Base-by-base conservation (phyloP, 371 early-diverging fungal species). In the Mucor piriformis region DNA sequence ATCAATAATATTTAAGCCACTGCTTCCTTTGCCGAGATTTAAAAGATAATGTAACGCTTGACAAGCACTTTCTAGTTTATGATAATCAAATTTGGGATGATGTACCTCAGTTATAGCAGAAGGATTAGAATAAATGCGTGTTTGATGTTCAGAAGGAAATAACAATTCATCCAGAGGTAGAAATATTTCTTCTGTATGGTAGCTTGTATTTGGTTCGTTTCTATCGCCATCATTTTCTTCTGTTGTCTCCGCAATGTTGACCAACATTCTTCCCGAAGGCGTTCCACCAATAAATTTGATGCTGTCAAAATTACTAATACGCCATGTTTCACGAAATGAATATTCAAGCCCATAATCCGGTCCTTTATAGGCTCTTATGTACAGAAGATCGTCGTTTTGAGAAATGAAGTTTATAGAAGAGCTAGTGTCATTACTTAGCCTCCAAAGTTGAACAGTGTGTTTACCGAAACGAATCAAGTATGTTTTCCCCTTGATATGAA, bases 51-150 rank as follows among this genome's bases (percentile, higher is more conserved):
- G 54, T 7, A 60, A 32, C 29, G 61, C 61, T 23, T 44, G 53
- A 16, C 61, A 60, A 0, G 54, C 61, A 6, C 61, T 60, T 54
- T 60, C 54, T 12, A 60, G 16, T 15, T 35, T 35, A 12, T 54
- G 61, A 20, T 44, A 59, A 7, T 43, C 21, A 24, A 44, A 52
- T 25, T 16, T 29, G 33, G 29, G 34, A 21, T 50, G n/a, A 18
- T 32, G 34, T 11, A 40, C 15, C n/a, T n/a, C 11, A 18, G 35
- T 21, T 11, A 50, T 32, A 18, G 29, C 29, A 29, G 8, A 29
- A 8, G 29, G 29, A 8, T 29, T 29, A 0, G 29, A 29, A 29
- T 29, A 6, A 29, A 8, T 15, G 13, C 4, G 42, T 20, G 1
- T 42, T 18, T 42, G 20, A 1, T 42, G 42, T 42, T n/a, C 18